Evolutionary conservation across 495 filamentous ascomycete species (phyloP).

Genomic region (Trichocladium uniseriatum): DNA sequence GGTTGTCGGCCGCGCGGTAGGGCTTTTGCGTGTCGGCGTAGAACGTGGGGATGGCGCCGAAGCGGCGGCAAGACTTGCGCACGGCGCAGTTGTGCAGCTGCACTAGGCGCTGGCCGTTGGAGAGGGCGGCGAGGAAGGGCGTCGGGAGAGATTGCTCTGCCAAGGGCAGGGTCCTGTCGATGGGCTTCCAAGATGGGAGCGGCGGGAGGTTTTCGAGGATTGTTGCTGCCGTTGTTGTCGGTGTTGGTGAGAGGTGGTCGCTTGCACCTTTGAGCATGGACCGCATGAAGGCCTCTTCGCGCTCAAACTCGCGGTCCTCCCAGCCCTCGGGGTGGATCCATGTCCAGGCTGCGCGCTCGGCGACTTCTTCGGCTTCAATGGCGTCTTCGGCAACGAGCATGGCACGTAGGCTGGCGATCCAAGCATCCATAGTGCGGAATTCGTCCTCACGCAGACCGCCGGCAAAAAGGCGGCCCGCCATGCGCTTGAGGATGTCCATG

Average conservation of each 20-base stretch:
- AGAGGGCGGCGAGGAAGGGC: slow-evolving; percentile 62
- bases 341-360: slow-evolving; percentile 61
- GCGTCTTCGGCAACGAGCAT: slow-evolving; percentile 67
- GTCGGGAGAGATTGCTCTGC: slow-evolving; percentile 47
- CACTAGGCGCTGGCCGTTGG: slow-evolving; percentile 71
- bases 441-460: slow-evolving; percentile 72
- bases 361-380: slow-evolving; percentile 62
- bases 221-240: too few relatives aligned
- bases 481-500: slow-evolving; percentile 80
- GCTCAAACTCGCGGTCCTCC: slow-evolving; percentile 63
- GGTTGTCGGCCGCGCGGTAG: slow-evolving; percentile 86
- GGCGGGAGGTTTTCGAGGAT: slow-evolving; percentile 27
- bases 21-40: slow-evolving; percentile 89
- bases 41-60: slow-evolving; percentile 82
- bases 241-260: not conserved
- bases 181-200: slow-evolving; percentile 63
- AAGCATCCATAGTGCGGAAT: slow-evolving; percentile 56
- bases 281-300: slow-evolving; percentile 75
- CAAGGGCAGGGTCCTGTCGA: slow-evolving; percentile 30
- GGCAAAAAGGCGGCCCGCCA: slow-evolving; percentile 68
- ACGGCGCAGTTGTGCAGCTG: slow-evolving; percentile 83
- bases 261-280: slow-evolving; percentile 41
- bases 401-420: slow-evolving; percentile 66
- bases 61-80: slow-evolving; percentile 70
- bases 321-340: slow-evolving; percentile 73